phyloP scores from a whole-genome alignment of 2,329 filamentous ascomycete genomes.

The Aureobasidium uvarum region DNA sequence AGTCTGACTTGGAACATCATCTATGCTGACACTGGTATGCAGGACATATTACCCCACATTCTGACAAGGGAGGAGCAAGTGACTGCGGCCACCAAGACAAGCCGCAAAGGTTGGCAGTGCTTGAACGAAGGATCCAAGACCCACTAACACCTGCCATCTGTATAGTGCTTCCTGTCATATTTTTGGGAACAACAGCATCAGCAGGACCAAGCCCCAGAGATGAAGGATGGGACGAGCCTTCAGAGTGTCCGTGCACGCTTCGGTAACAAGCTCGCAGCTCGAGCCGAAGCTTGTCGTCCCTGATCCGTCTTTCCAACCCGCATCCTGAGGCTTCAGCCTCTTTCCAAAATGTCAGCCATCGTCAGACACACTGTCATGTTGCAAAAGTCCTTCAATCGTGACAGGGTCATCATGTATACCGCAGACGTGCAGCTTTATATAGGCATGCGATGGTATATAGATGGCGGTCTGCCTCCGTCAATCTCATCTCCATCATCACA shows the following conservation, averaged over 20 bases:
- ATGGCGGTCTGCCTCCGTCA: not conserved
- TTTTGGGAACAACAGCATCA: not conserved
- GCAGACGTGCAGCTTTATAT: not conserved
- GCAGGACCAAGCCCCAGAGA: not conserved
- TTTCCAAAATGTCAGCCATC: not conserved
- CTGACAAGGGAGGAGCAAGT: not conserved
- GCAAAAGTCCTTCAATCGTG: not conserved
- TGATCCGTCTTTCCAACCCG: not conserved
- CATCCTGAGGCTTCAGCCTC: not conserved
- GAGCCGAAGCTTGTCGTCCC: not conserved
- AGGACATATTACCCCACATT: not conserved
- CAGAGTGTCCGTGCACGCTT: not conserved
- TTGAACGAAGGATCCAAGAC: not conserved
- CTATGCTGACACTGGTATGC: not conserved
- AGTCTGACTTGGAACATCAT: not conserved
- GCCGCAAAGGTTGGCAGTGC: not conserved
- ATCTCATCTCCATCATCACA: slow-evolving; percentile 1
- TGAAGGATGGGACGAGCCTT: not conserved
- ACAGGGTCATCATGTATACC: slow-evolving; percentile 9
- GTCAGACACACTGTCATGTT: slow-evolving; percentile 7
- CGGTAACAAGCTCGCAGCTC: not conserved
- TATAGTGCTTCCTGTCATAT: not conserved
- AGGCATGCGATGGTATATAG: not conserved
- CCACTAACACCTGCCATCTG: not conserved
- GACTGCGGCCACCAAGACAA: not conserved